phyloP scores from a whole-genome alignment of 192 early-diverging fungal species.

The Coemansia biformis region DNA sequence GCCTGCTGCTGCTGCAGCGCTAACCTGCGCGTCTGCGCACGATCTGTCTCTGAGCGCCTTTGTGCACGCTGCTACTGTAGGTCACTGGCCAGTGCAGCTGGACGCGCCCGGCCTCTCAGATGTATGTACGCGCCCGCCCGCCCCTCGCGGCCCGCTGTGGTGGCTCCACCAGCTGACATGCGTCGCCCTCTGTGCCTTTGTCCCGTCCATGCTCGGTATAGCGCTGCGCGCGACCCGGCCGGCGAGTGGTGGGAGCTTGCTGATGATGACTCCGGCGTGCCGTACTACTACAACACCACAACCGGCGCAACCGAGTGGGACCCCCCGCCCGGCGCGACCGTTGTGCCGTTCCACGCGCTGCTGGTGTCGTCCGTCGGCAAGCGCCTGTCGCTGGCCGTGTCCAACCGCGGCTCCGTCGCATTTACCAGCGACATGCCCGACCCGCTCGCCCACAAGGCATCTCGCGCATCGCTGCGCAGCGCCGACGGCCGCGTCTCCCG shows the following conservation, averaged over 20 bases:
- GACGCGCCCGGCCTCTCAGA: constrained; percentile 33
- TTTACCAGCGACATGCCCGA: constrained; percentile 39
- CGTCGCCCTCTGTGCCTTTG: too few relatives aligned
- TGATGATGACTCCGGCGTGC: constrained; percentile 76
- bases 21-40: neutral
- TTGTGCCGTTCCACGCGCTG: constrained; percentile 69
- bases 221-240: constrained; percentile 63
- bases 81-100: constrained; percentile 75
- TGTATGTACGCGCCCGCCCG: constrained; percentile 23
- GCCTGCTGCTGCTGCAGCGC: neutral
- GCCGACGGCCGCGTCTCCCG: constrained; percentile 28
- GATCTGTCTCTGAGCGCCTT: neutral
- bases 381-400: constrained; percentile 61
- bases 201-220: too few relatives aligned
- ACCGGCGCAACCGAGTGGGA: constrained; percentile 88
- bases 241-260: constrained; percentile 97
- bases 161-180: neutral
- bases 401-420: constrained; percentile 43
- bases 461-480: constrained; percentile 32
- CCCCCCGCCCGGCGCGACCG: constrained; percentile 61
- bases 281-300: constrained; percentile 90
- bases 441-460: constrained; percentile 31
- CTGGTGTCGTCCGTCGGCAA: constrained; percentile 74
- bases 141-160: neutral
- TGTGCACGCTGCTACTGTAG: constrained; percentile 38